A percentile compares a stretch with the other conserved stretches of the same genome.
phyloP scores from a whole-genome alignment of 2,329 filamentous ascomycete genomes.

The Colletotrichum siamense region DNA sequence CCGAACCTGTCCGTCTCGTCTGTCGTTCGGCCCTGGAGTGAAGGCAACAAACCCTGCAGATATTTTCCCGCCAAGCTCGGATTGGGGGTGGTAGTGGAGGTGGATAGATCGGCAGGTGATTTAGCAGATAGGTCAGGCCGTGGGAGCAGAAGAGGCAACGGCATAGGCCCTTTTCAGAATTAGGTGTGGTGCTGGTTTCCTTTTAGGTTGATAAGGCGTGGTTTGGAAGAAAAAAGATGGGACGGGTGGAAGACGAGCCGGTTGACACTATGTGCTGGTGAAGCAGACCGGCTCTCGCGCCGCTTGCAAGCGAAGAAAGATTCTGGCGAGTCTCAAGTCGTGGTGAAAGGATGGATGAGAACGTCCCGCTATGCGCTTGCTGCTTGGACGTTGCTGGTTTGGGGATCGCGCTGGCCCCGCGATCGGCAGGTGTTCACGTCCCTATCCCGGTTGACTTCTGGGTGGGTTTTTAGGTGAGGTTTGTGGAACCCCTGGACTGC shows the following conservation, averaged over 20 bases:
- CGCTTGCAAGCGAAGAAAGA: constrained; percentile 8
- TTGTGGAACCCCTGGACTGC: neutral
- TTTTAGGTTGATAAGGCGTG: constrained; percentile 8
- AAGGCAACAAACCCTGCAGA: neutral
- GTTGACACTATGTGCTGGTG: neutral
- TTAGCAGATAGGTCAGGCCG: neutral
- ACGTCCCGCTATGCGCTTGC: neutral
- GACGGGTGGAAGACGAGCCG: constrained; percentile 9
- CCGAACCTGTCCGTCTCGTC: constrained; percentile 2
- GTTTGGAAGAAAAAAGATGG: neutral
- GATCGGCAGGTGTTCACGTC: constrained; percentile 16
- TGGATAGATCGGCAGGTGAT: neutral
- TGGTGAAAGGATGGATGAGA: neutral
- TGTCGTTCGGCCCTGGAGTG: neutral
- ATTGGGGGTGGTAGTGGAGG: neutral
- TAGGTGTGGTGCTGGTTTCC: neutral
- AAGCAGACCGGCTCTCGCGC: constrained; percentile 6
- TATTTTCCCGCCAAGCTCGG: neutral
- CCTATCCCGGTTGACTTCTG: neutral
- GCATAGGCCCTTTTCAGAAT: neutral
- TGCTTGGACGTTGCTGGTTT: constrained; percentile 13
- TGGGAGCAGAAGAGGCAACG: neutral
- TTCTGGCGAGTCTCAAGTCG: neutral
- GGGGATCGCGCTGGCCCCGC: constrained; percentile 3
- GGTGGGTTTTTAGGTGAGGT: neutral